Conservation (phyloP, 371 early-diverging fungal species). For the Rhizomucor miehei region DNA sequence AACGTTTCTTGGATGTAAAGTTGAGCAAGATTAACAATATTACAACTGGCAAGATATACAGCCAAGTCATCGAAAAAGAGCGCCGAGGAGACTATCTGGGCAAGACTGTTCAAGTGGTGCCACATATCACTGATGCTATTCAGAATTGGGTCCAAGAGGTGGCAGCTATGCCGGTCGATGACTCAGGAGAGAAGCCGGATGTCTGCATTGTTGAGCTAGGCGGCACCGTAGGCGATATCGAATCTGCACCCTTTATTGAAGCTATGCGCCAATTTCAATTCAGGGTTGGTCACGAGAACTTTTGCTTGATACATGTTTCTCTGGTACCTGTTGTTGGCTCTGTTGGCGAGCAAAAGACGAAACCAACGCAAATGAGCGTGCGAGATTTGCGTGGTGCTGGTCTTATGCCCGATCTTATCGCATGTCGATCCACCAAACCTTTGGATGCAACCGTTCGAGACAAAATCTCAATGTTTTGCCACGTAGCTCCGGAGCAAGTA, state of each 20-base stretch:
- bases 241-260: conserved; percentile 98
- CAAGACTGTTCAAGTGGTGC: conserved; percentile 98
- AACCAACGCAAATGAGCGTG: conserved; percentile 96
- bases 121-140: conserved; percentile 96
- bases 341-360: conserved; percentile 99
- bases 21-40: conserved; percentile 96
- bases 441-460: conserved; percentile 77
- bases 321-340: conserved; percentile 96
- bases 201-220: conserved; percentile 99
- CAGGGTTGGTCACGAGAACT: conserved; percentile 96
- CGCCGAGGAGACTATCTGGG: conserved; percentile 96
- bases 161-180: conserved; percentile 79
- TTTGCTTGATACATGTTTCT: conserved; percentile 97
- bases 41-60: conserved; percentile 99
- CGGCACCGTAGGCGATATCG: conserved; percentile 99
- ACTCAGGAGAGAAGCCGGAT: conserved; percentile 85
- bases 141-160: conserved; percentile 97
- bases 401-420: conserved; percentile 93
- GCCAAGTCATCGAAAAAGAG: conserved; percentile 89
- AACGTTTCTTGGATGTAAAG: conserved; percentile 94
- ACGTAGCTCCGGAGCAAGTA: conserved; percentile 86
- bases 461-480: conserved; percentile 98
- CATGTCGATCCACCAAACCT: conserved; percentile 86
- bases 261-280: conserved; percentile 99
- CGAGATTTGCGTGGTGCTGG: conserved; percentile 95